A percentile compares a stretch with the other conserved stretches of the same genome.
Conservation (phyloP, 345 rosid species). For the Populus ilicifolia region DNA sequence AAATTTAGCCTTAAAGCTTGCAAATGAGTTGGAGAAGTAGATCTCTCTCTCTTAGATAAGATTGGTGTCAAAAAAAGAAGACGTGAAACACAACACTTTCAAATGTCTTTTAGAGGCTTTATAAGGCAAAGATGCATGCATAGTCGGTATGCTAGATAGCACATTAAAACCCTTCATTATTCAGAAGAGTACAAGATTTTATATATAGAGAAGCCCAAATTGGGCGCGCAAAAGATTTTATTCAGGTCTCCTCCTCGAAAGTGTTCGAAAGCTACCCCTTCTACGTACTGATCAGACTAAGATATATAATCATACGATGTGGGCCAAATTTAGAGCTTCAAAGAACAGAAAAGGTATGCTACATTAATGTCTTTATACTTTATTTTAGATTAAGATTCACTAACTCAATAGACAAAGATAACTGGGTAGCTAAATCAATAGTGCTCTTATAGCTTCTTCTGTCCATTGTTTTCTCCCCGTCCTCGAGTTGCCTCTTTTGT, state of each 20-base stretch:
- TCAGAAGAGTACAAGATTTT: neutral
- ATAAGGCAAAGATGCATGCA: slow-evolving; percentile 6
- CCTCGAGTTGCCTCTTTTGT: too few species aligned
- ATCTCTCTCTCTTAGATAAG: neutral
- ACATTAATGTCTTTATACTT: neutral
- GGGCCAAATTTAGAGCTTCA: slow-evolving; percentile 31
- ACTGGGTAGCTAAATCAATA: neutral
- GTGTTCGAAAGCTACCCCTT: neutral
- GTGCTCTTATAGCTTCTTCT: too few species aligned
- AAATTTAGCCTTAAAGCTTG: slow-evolving; percentile 33
- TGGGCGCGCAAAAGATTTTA: neutral
- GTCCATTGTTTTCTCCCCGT: too few species aligned
- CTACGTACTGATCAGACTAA: neutral
- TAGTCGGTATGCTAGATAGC: neutral
- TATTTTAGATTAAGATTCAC: neutral
- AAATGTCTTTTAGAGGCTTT: slow-evolving; percentile 4
- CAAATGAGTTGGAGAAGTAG: slow-evolving; percentile 26
- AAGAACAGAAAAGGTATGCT: slow-evolving; percentile 29
- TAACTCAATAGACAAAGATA: neutral
- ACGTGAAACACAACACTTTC: slow-evolving; percentile 18
- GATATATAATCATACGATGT: slow-evolving; percentile 15
- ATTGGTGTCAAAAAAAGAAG: neutral
- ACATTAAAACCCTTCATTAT: neutral
- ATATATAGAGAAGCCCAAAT: neutral
- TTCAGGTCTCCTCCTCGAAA: neutral